phyloP scores from a whole-genome alignment of 352 stramenopile species.

The Phytopythium sindhum region DNA sequence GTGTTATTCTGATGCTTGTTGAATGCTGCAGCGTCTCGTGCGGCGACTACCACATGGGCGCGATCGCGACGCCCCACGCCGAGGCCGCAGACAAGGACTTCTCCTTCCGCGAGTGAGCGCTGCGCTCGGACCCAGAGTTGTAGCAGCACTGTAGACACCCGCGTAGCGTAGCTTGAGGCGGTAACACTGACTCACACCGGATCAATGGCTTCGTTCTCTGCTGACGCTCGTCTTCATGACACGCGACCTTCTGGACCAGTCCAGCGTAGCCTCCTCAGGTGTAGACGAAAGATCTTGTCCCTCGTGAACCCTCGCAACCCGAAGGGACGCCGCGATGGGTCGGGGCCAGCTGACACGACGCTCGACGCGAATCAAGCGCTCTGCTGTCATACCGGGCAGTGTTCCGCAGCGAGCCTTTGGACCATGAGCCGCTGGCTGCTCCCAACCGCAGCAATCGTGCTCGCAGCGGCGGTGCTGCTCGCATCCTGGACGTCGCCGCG shows the following conservation, averaged over 20 bases:
- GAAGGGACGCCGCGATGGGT: background rate
- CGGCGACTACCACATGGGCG: slow-evolving; percentile 86
- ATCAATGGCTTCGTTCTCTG: background rate
- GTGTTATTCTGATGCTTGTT: slow-evolving; percentile 8
- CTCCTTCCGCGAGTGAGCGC: slow-evolving; percentile 54
- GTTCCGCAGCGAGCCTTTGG: background rate
- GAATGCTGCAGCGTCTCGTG: slow-evolving; percentile 55
- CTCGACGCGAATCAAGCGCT: background rate
- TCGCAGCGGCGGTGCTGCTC: background rate
- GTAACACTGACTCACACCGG: background rate
- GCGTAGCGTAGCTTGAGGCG: background rate
- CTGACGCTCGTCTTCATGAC: background rate
- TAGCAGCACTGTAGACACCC: background rate
- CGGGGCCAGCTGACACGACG: no score
- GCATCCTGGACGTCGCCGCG: background rate
- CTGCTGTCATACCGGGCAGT: background rate
- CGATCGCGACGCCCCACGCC: slow-evolving; percentile 69
- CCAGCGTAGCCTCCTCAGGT: background rate
- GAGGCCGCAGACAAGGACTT: slow-evolving; percentile 78
- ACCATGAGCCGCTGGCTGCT: background rate
- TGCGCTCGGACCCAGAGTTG: background rate
- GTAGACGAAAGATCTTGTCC: background rate
- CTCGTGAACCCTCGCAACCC: background rate
- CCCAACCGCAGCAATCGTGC: background rate
- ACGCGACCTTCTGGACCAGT: background rate